Evolutionary conservation across 208 protist genomes (phyloP).

Genomic region (Trypanosoma melophagium): DNA sequence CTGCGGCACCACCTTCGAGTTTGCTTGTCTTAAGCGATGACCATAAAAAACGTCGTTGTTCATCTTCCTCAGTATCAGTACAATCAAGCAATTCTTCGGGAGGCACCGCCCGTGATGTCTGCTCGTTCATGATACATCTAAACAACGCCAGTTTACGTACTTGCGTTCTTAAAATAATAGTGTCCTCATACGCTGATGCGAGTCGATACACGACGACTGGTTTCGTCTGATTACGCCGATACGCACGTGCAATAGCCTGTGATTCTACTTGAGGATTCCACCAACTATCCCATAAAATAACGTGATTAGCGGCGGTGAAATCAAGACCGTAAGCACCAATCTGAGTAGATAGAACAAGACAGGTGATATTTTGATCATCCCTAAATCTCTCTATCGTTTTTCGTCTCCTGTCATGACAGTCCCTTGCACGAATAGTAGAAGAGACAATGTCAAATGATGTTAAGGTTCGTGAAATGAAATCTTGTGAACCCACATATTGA

Average conservation of each 20-base stretch:
- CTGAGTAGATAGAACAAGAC: constrained; percentile 95
- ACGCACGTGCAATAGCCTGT: constrained; percentile 94
- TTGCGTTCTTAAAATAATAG: constrained; percentile 57
- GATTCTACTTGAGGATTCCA: constrained; percentile 98
- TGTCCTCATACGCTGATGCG: constrained; percentile 57
- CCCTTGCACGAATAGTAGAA: constrained; percentile 68
- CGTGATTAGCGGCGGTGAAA: constrained; percentile 97
- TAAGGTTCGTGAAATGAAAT: constrained; percentile 73
- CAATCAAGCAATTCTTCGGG: constrained; percentile 62
- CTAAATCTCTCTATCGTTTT: constrained; percentile 65
- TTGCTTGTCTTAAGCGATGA: constrained; percentile 37
- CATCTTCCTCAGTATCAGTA: constrained; percentile 50
- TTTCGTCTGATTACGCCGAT: constrained; percentile 97
- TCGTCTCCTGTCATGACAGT: constrained; percentile 58
- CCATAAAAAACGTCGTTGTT: constrained; percentile 58
- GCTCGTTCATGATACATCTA: constrained; percentile 72
- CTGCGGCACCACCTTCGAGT: constrained; percentile 45
- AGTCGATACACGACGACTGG: constrained; percentile 97
- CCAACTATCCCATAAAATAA: constrained; percentile 98
- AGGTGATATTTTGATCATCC: constrained; percentile 40
- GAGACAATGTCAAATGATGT: constrained; percentile 47
- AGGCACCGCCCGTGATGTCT: constrained; percentile 48
- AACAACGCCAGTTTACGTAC: constrained; percentile 78
- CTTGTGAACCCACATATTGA: constrained; percentile 79
- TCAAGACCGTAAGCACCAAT: constrained; percentile 98